Base-by-base conservation (phyloP, 208 protist species). In the Angomonas desouzai region DNA sequence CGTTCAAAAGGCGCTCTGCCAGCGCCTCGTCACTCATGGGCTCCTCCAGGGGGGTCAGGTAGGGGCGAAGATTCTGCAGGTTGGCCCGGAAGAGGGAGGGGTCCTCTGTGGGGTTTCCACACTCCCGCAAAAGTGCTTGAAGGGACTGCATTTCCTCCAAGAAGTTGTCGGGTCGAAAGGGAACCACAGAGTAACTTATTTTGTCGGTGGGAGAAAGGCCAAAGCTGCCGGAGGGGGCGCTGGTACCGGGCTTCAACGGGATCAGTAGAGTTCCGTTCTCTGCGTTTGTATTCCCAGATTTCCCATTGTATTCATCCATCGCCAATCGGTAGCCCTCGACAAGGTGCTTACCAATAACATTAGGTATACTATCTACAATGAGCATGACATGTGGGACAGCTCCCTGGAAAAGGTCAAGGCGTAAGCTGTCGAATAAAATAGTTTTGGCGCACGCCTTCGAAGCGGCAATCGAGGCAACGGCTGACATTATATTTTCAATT, bases 331-430 rank as follows among this genome's bases (percentile, higher is more conserved):
- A 94, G 22, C 88, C 88, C 61, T 94, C 88, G 28, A 87, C 60
- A 16, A 94, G 68, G 0, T 79, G 73, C 63, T 89, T 91, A 57
- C 86, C 81, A 70, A 79, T 69, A 18, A 77, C 76, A 48, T 79
- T 86, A 3, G 88, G 85, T 2, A 65, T 53, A 22, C 57, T 61
- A 66, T 94, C 88, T 3, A 94, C 85, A 7, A 92, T 81, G 10
- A 94, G 38, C 59, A 92, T 64, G 4, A 94, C 81, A 61, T 94
- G 88, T 34, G 88, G 88, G 34, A 87, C 61, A 11, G 85, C 88
- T 30, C 88, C 85, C 0, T 61, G 53, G 57, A 94, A 87, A 13
- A 73, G 74, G n/a, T 82, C 45, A 18, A 94, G 51, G 27, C 79
- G 79, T 22, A 92, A 67, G 68, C 81, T 90, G 32, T 89, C 62